A percentile compares a stretch with the other conserved stretches of the same genome.
phyloP scores from a whole-genome alignment of 2,329 filamentous ascomycete genomes.

The Fusarium zealandicum region DNA sequence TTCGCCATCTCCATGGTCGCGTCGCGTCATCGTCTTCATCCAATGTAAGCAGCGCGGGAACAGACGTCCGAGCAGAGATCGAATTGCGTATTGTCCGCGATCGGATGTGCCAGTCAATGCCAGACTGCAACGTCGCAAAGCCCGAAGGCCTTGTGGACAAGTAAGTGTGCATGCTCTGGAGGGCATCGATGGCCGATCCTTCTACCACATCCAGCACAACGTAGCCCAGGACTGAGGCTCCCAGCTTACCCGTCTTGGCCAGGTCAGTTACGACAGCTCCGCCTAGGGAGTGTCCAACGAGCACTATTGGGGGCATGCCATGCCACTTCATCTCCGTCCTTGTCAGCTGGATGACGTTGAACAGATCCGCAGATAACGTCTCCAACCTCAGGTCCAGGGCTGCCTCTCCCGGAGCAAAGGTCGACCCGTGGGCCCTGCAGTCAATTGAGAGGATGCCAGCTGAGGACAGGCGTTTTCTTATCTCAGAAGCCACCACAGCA shows the following conservation, averaged over 20 bases:
- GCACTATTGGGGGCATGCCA: conserved; percentile 74
- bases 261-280: conserved; percentile 90
- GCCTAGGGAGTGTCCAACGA: conserved; percentile 92
- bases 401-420: conserved; percentile 54
- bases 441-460: conserved; percentile 87
- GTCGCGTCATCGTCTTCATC: conserved; percentile 48
- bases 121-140: conserved; percentile 79
- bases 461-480: conserved; percentile 77
- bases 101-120: conserved; percentile 92
- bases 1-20: conserved; percentile 81
- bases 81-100: conserved; percentile 86
- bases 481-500: conserved; percentile 78
- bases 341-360: conserved; percentile 72
- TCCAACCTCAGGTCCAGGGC: conserved; percentile 72
- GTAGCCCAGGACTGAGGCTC: conserved; percentile 77
- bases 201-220: conserved; percentile 95
- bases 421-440: conserved; percentile 84
- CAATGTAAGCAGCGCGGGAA: conserved; percentile 76
- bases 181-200: conserved; percentile 91
- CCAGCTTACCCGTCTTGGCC: conserved; percentile 72
- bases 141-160: conserved; percentile 79
- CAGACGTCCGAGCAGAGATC: conserved; percentile 83
- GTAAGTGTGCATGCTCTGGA: conserved; percentile 94
- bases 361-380: conserved; percentile 76
- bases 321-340: conserved; percentile 75